Evolutionary conservation across 2,329 filamentous ascomycete genomes (phyloP), one percentile per base, ranked within the genome.

Genomic region (Pseudonectria buxi): DNA sequence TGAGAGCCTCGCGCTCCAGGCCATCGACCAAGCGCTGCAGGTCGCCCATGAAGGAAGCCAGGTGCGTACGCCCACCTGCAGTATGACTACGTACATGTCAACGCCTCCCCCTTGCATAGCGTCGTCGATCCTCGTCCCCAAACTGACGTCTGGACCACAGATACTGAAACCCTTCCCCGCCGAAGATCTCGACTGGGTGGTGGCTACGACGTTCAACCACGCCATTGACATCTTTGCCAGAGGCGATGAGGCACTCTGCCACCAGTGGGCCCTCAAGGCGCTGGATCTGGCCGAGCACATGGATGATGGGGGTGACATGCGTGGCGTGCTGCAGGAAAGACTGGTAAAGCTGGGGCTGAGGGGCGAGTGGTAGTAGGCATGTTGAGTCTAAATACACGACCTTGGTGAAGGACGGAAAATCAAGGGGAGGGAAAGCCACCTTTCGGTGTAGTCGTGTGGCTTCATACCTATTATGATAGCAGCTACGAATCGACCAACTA

Each of bases 171-270:
- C 61, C 1, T 86, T 86, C 51, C 83, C 85, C 0, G 49, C 63
- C 1, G 69, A 74, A 4, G 86, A 92, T 52, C 61, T 89, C 1
- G 80, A 87, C 50, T 92, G 83, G 81, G 71, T 92, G n/a, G 76
- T 78, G 0, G 74, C 76, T 1, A 76, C 71, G 6, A 64, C 74
- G 0, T 87, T 83, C 57, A 89, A 89, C 46, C 78, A 79, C 40
- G 79, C 74, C 0, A 65, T 87, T 5, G 83, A 88, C 49, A 67
- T 75, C n/a, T 78, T 76, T 47, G 67, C 71, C 10, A 63, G 61
- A 2, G 66, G 69, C 2, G 68, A 82, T 15, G 70, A 76, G 37
- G 65, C 65, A 4, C 57, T 62, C 2, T 79, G 77, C 31, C 72
- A 67, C 43, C 55, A 58, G 25, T 88, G 83, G 83, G 74, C 76